Evolutionary conservation across 2,329 filamentous ascomycete genomes (phyloP).

Genomic region (Cryphonectria carpinicola): DNA sequence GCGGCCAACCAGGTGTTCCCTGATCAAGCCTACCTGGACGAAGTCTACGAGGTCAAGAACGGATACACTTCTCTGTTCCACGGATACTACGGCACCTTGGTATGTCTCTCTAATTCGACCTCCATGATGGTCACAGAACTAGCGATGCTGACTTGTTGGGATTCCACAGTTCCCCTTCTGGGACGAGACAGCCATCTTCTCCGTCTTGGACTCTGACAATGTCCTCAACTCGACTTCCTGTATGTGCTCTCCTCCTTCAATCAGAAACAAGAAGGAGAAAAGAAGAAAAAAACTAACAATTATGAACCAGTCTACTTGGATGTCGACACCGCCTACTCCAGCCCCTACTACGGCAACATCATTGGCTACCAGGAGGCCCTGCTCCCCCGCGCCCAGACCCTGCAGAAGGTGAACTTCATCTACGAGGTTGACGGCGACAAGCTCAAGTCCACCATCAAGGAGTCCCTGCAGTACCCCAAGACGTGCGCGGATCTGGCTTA

Average conservation of each 20-base stretch:
- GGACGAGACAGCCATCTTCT: slow-evolving; percentile 34
- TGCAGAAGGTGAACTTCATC: slow-evolving; percentile 32
- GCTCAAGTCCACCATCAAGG: slow-evolving; percentile 43
- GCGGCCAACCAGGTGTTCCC: slow-evolving; percentile 50
- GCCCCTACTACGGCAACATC: slow-evolving; percentile 32
- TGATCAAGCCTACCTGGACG: slow-evolving; percentile 38
- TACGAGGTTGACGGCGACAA: slow-evolving; percentile 32
- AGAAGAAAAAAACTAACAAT: not conserved
- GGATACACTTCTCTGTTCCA: slow-evolving; percentile 31
- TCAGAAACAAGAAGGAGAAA: no score
- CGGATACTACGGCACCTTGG: slow-evolving; percentile 22
- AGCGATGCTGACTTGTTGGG: not conserved
- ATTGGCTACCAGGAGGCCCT: slow-evolving; percentile 31
- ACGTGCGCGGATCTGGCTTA: slow-evolving; percentile 41
- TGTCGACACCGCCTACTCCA: slow-evolving; percentile 32
- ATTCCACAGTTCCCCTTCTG: slow-evolving; percentile 30
- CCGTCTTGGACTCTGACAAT: slow-evolving; percentile 28
- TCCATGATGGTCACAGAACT: not conserved
- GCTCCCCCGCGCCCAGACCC: slow-evolving; percentile 27
- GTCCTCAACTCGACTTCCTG: slow-evolving; percentile 33
- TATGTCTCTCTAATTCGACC: not conserved
- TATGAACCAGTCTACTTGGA: slow-evolving; percentile 31
- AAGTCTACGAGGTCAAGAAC: slow-evolving; percentile 30
- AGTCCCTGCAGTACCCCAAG: slow-evolving; percentile 44
- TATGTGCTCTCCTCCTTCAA: slow-evolving; percentile 16